Evolutionary conservation across 768 basidiomycete genomes (phyloP).

Genomic region (Auriculariales sp.): DNA sequence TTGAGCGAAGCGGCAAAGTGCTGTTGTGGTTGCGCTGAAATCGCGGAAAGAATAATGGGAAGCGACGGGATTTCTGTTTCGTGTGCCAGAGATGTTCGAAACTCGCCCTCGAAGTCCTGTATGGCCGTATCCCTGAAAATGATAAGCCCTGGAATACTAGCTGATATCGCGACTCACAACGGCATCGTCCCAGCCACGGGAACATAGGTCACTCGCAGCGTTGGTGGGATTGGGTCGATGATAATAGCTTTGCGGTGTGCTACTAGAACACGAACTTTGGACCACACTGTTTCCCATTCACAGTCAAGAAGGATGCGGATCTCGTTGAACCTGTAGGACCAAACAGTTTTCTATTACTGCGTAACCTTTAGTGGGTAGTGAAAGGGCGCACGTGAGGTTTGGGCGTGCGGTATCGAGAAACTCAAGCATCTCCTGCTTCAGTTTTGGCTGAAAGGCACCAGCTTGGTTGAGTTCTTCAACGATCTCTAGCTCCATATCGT

Average conservation of each 20-base stretch:
- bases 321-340: conserved; percentile 44
- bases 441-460: conserved; percentile 52
- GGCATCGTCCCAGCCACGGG: conserved; percentile 39
- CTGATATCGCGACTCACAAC: conserved; percentile 32
- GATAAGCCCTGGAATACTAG: conserved; percentile 3
- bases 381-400: conserved; percentile 51
- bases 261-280: conserved; percentile 85
- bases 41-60: conserved; percentile 54
- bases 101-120: conserved; percentile 44
- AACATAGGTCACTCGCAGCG: conserved; percentile 64
- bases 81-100: too few species aligned
- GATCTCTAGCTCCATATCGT: conserved; percentile 28
- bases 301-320: conserved; percentile 72
- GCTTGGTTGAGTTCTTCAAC: conserved; percentile 41
- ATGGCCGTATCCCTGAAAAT: conserved; percentile 38
- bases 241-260: conserved; percentile 82
- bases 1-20: conserved; percentile 74
- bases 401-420: conserved; percentile 65
- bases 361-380: not conserved
- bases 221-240: conserved; percentile 68
- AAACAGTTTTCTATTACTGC: conserved; percentile 1
- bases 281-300: conserved; percentile 74
- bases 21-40: conserved; percentile 43
- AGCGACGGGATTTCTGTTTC: conserved; percentile 46
- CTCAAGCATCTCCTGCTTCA: conserved; percentile 51